phyloP scores from a whole-genome alignment of 495 filamentous ascomycete species.

The Aspergillus incahuasiensis region DNA sequence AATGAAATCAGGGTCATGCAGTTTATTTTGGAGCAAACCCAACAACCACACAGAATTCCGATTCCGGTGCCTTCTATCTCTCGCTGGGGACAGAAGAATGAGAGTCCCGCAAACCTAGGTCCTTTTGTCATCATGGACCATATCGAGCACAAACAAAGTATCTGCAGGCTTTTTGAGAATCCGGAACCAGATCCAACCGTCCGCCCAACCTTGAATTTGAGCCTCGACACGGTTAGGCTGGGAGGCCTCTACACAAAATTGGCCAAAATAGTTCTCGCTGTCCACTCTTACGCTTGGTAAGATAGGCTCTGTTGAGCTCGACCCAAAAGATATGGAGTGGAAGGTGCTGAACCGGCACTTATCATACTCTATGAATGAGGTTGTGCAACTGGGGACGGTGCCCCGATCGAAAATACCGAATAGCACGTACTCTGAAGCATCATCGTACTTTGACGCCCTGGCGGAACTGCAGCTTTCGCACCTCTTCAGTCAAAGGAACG shows the following conservation, averaged over 20 bases:
- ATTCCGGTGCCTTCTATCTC: conserved; percentile 35
- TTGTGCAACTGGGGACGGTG: conserved; percentile 21
- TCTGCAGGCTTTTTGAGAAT: conserved; percentile 23
- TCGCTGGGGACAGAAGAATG: conserved; percentile 27
- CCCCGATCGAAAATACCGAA: conserved; percentile 29
- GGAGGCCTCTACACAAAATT: conserved; percentile 27
- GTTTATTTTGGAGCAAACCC: no score
- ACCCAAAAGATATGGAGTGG: conserved; percentile 25
- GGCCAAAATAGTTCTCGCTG: conserved; percentile 29
- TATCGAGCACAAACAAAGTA: conserved; percentile 31
- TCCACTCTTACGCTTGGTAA: conserved; percentile 28
- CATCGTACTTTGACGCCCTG: conserved; percentile 31
- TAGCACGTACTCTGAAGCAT: conserved; percentile 32
- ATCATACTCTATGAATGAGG: conserved; percentile 23
- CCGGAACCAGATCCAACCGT: conserved; percentile 11
- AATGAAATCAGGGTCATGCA: no score
- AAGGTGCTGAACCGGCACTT: conserved; percentile 16
- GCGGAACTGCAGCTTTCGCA: conserved; percentile 40
- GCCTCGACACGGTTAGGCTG: conserved; percentile 25
- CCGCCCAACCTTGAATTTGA: conserved; percentile 24
- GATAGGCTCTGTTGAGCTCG: conserved; percentile 23
- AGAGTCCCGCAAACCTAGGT: conserved; percentile 29
- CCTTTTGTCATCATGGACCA: conserved; percentile 49
- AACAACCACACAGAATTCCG: conserved; percentile 23
- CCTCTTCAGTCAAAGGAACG: conserved; percentile 38